Evolutionary conservation across 2,329 filamentous ascomycete genomes (phyloP), one percentile per base, ranked within the genome.

Genomic region (Coleophoma cylindrospora): DNA sequence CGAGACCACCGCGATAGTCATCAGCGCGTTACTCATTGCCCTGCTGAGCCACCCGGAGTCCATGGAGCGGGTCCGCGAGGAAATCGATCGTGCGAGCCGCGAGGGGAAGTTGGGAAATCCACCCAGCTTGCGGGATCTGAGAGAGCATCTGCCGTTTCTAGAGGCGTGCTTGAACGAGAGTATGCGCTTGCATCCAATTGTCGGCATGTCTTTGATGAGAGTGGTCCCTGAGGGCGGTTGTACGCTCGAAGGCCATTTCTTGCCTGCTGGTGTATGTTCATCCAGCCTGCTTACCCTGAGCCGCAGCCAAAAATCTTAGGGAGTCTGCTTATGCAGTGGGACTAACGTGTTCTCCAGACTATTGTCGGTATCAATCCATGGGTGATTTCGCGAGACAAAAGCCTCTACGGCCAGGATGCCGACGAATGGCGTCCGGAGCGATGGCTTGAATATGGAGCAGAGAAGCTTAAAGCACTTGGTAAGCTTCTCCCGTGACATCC

Each of bases 281-380:
- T 40, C 3, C 27, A 27, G 27, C 9, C 27, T 27, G 27, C 27
- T 27, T 27, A 5, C 27, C 7, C 27, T 27, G 6, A 10, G 27
- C 27, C 12, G n/a, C 19, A 40, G 37, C n/a, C 2, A 11, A 14
- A 15, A 14, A 15, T 9, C 7, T 4, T 11, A 4, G 10, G 37
- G 37, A n/a, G 2, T 15, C 3, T 40, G 14, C 37, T 40, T 15
- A n/a, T n/a, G 10, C 19, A 45, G 51, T 48, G 2, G 27, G 9
- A 27, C 27, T 27, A 27, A 27, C 5, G 33, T n/a, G 4, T 14
- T 21, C 8, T 15, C 3, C n/a, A 54, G 12, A 66, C 68, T 0
- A 64, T 70, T 10, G 61, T 83, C 8, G 79, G 77, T 0, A 70
- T 77, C 21, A 81, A 81, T 47, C 76, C 74, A 2, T 79, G 77